Percentiles rank a stretch among this genome's conserved stretches.
Conservation (phyloP, 202 grass and related monocot species). For the Hordeum pubiflorum region DNA sequence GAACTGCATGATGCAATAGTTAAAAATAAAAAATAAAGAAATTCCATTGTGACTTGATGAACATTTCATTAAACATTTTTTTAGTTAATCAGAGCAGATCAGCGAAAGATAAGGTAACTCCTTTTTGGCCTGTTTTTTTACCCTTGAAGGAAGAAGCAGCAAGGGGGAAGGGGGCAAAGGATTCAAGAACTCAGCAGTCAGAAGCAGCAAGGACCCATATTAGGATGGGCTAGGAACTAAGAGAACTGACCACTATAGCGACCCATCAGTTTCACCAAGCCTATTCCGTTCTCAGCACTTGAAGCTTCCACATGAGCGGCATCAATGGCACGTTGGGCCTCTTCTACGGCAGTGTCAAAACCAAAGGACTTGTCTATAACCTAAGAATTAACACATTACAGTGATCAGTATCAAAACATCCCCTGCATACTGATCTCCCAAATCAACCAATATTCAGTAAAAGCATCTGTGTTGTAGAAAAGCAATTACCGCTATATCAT, state of each 20-base stretch:
- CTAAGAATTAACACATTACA: conserved; percentile 28
- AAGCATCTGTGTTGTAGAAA: not conserved
- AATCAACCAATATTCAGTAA: conserved; percentile 12
- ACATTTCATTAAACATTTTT: not conserved
- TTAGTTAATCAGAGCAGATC: not conserved
- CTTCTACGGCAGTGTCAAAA: conserved; percentile 91
- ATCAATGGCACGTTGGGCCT: conserved; percentile 90
- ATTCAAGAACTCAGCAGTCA: not conserved
- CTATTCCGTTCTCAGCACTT: conserved; percentile 94
- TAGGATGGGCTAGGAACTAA: conserved; percentile 30
- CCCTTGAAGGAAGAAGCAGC: not conserved
- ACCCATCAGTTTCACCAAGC: conserved; percentile 94
- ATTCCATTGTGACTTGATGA: not conserved
- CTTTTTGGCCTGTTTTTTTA: not conserved
- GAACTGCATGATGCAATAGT: not conserved
- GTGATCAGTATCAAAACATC: conserved; percentile 17
- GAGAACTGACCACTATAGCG: conserved; percentile 78
- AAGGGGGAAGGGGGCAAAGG: not conserved
- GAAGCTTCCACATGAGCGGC: conserved; percentile 94
- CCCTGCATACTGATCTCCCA: not conserved
- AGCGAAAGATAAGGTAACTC: not conserved
- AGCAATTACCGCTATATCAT: conserved; percentile 79
- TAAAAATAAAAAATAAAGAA: not conserved
- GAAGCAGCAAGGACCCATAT: not conserved
- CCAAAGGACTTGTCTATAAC: conserved; percentile 99